phyloP scores from a whole-genome alignment of 2,329 filamentous ascomycete species.

The Curvularia sp. region DNA sequence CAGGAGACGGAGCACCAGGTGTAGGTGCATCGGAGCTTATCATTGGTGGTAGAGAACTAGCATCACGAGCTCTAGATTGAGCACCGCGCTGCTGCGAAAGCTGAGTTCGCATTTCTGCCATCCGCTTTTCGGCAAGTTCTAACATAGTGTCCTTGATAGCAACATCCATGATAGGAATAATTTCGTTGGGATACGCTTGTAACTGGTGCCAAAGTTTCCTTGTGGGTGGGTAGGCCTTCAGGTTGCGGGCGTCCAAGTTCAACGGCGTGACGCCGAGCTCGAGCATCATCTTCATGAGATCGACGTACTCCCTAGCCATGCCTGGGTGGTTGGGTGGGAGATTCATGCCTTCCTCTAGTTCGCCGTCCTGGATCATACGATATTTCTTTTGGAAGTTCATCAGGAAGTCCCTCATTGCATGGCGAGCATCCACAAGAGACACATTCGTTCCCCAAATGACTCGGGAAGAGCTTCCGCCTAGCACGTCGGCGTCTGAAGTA shows the following conservation, averaged over 20 bases:
- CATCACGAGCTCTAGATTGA: conserved; percentile 52
- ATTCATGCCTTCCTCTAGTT: conserved; percentile 74
- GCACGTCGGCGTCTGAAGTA: conserved; percentile 87
- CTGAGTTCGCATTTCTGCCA: conserved; percentile 68
- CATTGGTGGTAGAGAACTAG: conserved; percentile 77
- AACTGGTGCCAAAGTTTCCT: conserved; percentile 95
- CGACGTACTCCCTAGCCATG: conserved; percentile 81
- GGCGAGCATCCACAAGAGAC: conserved; percentile 87
- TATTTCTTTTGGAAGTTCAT: conserved; percentile 93
- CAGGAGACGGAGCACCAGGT: conserved; percentile 43
- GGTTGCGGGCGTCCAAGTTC: conserved; percentile 85
- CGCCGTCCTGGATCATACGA: conserved; percentile 87
- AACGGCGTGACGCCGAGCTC: conserved; percentile 82
- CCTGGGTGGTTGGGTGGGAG: conserved; percentile 70
- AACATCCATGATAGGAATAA: conserved; percentile 96
- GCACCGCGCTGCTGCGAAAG: conserved; percentile 62
- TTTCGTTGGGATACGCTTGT: conserved; percentile 92
- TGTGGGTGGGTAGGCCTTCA: conserved; percentile 92
- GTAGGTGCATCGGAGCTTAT: conserved; percentile 78
- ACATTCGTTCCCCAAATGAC: conserved; percentile 98
- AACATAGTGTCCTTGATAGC: conserved; percentile 92
- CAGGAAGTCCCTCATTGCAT: conserved; percentile 88
- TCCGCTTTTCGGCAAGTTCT: conserved; percentile 82
- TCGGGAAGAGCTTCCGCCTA: conserved; percentile 81
- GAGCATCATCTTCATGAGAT: conserved; percentile 88